A percentile compares a stretch with the other conserved stretches of the same genome.
These are phyloP conservation scores for Litsea cubeba DNA, from an alignment of 164 flowering plant genomes.

Conservation along the genomic window DNA sequence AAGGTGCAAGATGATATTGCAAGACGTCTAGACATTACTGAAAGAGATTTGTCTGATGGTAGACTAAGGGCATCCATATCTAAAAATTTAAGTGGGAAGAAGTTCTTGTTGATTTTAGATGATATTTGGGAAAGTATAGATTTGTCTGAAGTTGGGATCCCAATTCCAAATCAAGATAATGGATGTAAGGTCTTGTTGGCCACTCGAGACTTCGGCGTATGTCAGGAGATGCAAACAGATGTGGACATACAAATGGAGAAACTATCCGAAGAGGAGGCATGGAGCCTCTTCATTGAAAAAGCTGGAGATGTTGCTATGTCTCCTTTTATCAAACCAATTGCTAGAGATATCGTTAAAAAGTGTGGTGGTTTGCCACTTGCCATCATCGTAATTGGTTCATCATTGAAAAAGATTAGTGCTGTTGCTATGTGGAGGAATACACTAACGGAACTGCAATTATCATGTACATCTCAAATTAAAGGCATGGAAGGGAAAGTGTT, in stretches of 20 bases:
- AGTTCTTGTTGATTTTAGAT: background rate
- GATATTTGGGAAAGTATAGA: conserved; percentile 2
- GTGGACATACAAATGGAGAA: background rate
- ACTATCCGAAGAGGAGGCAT: background rate
- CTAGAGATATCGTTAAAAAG: background rate
- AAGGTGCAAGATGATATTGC: background rate
- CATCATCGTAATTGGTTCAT: too few species aligned
- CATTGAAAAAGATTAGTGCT: too few species aligned
- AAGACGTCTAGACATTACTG: background rate
- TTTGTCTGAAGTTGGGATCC: background rate
- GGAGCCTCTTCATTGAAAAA: background rate
- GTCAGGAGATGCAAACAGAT: background rate
- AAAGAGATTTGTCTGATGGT: too few species aligned
- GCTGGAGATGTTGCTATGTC: background rate
- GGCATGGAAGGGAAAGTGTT: too few species aligned
- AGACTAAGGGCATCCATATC: background rate
- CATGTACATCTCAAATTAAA: too few species aligned
- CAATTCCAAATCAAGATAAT: background rate
- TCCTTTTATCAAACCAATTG: background rate
- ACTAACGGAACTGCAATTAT: too few species aligned
- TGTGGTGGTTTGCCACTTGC: too few species aligned
- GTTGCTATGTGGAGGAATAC: too few species aligned
- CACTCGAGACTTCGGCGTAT: background rate
- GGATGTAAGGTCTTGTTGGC: background rate
- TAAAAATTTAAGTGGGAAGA: background rate